phyloP scores from a whole-genome alignment of 192 early-diverging fungal species.

The Coemansia aciculifera region DNA sequence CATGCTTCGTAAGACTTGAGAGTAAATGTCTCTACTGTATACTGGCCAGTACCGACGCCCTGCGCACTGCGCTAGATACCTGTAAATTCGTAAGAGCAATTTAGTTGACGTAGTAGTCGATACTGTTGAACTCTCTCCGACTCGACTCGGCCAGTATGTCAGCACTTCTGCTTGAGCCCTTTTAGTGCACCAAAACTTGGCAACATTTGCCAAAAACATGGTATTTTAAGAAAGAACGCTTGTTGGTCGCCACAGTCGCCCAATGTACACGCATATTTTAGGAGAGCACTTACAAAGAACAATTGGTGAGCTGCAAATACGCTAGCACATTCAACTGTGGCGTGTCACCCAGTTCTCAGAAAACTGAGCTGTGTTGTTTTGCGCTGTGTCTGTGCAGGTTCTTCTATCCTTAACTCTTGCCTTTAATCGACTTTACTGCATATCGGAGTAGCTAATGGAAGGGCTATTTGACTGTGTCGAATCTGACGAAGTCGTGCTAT shows the following conservation, averaged over 20 bases:
- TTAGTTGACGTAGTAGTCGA: neutral
- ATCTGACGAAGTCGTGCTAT: constrained; percentile 14
- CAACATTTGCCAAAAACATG: neutral
- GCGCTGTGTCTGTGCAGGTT: neutral
- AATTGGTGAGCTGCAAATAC: neutral
- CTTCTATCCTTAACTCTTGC: neutral
- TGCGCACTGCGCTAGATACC: neutral
- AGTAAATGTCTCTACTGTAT: neutral
- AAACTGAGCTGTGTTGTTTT: neutral
- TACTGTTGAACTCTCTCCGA: neutral
- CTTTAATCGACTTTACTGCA: neutral
- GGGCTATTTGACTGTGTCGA: neutral
- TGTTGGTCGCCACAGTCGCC: neutral
- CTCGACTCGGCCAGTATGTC: neutral
- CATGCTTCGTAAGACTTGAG: neutral
- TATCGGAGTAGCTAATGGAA: neutral
- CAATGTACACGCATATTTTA: neutral
- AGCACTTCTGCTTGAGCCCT: neutral
- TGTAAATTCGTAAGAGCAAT: neutral
- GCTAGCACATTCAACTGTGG: neutral
- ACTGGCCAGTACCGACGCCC: neutral
- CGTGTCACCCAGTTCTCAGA: neutral
- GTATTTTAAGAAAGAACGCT: neutral
- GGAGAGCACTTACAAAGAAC: neutral
- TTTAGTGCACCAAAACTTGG: neutral